phyloP scores from a whole-genome alignment of 495 filamentous ascomycete species.

The Ascodesmis nigricans region DNA sequence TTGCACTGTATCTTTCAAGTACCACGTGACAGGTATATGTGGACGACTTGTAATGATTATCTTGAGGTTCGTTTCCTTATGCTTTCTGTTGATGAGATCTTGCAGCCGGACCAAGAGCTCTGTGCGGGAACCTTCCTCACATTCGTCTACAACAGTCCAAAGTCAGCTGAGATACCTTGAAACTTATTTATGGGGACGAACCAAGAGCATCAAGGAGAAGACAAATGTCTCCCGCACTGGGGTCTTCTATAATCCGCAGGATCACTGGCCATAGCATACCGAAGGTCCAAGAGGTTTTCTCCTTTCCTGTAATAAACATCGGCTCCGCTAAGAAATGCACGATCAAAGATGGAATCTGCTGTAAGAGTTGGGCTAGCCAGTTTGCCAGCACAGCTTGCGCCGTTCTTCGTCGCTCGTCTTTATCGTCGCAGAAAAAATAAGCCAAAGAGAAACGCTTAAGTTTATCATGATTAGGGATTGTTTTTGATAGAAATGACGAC shows the following conservation, averaged over 20 bases:
- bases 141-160: constrained; percentile 4
- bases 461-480: background rate
- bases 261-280: constrained; percentile 6
- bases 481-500: background rate
- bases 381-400: constrained; percentile 2
- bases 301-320: no score
- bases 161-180: no score
- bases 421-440: constrained; percentile 7
- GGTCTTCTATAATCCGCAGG: background rate
- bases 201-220: constrained; percentile 3
- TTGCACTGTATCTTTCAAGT: no score
- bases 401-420: background rate
- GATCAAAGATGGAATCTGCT: background rate
- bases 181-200: no score
- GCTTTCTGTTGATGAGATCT: background rate
- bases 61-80: no score
- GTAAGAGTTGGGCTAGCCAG: constrained; percentile 1
- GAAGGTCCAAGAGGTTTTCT: constrained; percentile 1
- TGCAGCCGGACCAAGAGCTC: background rate
- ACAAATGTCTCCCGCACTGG: background rate
- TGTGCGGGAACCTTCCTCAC: constrained; percentile 1
- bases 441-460: background rate
- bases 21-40: no score
- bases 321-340: no score
- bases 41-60: constrained; percentile 4